Evolutionary conservation across 129 eudicot species (phyloP).

Genomic region (Kitagawia praeruptora): DNA sequence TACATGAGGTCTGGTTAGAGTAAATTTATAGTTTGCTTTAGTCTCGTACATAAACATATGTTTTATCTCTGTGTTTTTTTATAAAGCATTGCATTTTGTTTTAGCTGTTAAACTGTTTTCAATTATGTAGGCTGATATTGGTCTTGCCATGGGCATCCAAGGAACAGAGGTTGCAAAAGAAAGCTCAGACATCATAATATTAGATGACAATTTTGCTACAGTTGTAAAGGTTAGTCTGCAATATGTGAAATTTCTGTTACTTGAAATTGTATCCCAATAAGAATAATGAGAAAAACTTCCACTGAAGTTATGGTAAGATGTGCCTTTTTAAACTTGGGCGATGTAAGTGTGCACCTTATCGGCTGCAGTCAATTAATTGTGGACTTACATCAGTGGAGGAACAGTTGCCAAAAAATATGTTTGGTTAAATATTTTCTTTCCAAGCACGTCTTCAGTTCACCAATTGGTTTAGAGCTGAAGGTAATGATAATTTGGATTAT

Average conservation of each 20-base stretch:
- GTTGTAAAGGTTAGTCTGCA: conserved; percentile 65
- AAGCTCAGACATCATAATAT: conserved; percentile 81
- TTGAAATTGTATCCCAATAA: neutral
- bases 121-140: conserved; percentile 77
- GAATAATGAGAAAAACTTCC: neutral
- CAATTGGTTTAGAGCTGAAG: neutral
- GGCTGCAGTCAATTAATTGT: neutral
- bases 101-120: neutral
- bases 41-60: neutral
- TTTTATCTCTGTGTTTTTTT: neutral
- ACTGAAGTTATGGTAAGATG: neutral
- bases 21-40: neutral
- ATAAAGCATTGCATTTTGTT: neutral
- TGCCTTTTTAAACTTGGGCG: neutral
- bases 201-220: conserved; percentile 86
- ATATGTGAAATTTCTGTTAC: neutral
- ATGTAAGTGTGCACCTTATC: neutral
- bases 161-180: conserved; percentile 97
- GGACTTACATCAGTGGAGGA: too few species aligned
- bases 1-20: conserved; percentile 57
- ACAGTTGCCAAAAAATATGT: too few species aligned
- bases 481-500: neutral
- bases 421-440: too few species aligned
- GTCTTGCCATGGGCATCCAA: conserved; percentile 93
- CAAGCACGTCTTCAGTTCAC: neutral